These are phyloP conservation scores for Tardiomyces digboiensis DNA, from an alignment of 1,139 yeast genomes.

Conservation along the genomic window DNA sequence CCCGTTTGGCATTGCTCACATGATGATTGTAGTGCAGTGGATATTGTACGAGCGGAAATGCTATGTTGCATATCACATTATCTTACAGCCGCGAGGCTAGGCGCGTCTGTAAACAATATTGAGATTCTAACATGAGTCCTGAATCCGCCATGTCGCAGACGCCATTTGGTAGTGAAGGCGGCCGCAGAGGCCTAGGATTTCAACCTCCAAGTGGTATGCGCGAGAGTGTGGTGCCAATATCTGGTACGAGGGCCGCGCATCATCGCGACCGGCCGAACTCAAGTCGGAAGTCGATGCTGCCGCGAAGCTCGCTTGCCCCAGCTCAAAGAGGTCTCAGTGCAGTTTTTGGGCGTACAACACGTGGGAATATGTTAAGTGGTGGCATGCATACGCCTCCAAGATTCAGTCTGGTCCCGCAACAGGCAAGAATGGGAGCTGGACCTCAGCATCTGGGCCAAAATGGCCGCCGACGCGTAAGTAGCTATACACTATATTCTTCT, in stretches of 20 bases:
- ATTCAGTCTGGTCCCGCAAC: background rate
- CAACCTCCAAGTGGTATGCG: background rate
- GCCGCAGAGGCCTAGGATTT: too few species aligned
- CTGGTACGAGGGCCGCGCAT: background rate
- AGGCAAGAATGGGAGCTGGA: background rate
- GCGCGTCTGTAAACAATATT: too few species aligned
- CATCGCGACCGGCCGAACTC: background rate
- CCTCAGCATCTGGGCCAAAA: background rate
- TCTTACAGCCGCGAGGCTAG: too few species aligned
- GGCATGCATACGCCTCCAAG: background rate
- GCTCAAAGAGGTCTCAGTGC: background rate
- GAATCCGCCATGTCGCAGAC: background rate
- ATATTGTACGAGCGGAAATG: too few species aligned
- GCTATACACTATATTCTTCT: too few species aligned
- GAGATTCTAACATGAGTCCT: too few species aligned
- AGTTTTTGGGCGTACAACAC: background rate
- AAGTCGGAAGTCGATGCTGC: background rate
- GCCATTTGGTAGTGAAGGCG: background rate
- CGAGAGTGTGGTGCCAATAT: background rate
- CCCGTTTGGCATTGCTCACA: too few species aligned
- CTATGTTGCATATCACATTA: too few species aligned
- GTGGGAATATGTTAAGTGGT: background rate
- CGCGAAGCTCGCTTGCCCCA: background rate
- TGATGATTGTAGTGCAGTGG: too few species aligned
- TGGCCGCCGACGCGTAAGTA: background rate